Percentiles rank a stretch among this genome's conserved stretches.
phyloP scores from a whole-genome alignment of 129 eudicot genomes.

The Dittrichia graveolens region DNA sequence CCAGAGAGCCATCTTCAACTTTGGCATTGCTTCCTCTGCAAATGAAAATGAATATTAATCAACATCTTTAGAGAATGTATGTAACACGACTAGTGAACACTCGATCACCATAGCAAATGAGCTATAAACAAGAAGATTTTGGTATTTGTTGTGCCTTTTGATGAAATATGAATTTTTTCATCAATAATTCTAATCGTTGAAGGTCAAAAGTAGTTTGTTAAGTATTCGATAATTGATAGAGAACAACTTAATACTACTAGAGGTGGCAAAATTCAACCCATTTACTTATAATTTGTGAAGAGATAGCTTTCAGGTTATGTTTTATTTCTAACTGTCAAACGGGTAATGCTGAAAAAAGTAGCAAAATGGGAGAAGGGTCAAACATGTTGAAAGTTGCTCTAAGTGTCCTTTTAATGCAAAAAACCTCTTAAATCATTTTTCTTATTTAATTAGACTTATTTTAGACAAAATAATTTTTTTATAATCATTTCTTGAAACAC shows the following conservation, averaged over 20 bases:
- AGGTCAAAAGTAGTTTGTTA: background rate
- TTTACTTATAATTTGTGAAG: no score
- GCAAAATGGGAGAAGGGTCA: no score
- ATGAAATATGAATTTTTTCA: background rate
- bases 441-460: no score
- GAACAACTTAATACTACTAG: background rate
- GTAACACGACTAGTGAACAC: constrained; percentile 2
- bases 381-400: no score
- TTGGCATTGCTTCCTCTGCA: constrained; percentile 71
- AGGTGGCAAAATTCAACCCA: no score
- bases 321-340: no score
- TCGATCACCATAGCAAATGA: constrained; percentile 3
- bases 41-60: constrained; percentile 3
- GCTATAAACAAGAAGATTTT: background rate
- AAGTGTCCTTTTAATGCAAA: no score
- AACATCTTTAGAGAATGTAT: background rate
- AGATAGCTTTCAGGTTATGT: no score
- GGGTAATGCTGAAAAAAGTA: no score
- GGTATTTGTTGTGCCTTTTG: background rate
- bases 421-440: no score
- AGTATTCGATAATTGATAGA: background rate
- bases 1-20: constrained; percentile 75
- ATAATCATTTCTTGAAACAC: no score
- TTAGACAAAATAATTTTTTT: no score
- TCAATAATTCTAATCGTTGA: background rate